Base-by-base conservation (phyloP, 2,329 filamentous ascomycete genomes). In the Tricladium varicosporioides region DNA sequence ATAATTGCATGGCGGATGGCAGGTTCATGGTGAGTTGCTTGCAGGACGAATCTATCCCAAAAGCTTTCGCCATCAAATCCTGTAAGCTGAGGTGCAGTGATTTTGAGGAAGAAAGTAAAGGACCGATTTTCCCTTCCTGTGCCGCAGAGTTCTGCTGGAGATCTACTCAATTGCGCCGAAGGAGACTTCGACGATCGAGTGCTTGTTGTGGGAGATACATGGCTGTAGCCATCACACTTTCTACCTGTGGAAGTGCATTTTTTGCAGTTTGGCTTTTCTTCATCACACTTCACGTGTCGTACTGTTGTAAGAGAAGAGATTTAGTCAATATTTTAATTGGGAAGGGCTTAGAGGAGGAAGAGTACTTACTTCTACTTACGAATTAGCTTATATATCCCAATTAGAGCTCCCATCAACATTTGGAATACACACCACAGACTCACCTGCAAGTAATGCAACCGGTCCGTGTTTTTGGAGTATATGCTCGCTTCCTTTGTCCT, bases 11-110 rank as follows among this genome's bases (percentile, higher is more conserved):
- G 49, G 14, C 40, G 53, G n/a, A 59, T 49, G 18, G 57, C 53
- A 5, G 48, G 48, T 22, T 56, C 52, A 1, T 75, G 74, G 59
- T 86, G 81, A 51, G 82, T 86, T 67, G 83, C 82, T 60, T 83
- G 80, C 14, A 87, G 68, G 2, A 87, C 82, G n/a, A 79, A 76
- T 46, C 77, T 75, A 1, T 78, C 82, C 84, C 84, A 88, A 65
- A 87, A 87, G 2, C 77, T 74, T 18, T 78, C 80, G 65, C 85
- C 81, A 59, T 87, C 87, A 64, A 83, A 32, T n/a, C 51, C 51
- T 8, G 42, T 47, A 4, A 54, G 44, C 16, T 54, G 33, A 5
- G 51, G 51, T 40, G 43, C 51, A 42, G 51, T 54, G 14, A 16
- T 36, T 19, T 54, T 15, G 5, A 32, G 27, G 32, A 54, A 54